A percentile compares a stretch with the other conserved stretches of the same genome.
Evolutionary conservation across 1,284 basidiomycete genomes (phyloP).

Genomic region (Apiotrichum sp.): DNA sequence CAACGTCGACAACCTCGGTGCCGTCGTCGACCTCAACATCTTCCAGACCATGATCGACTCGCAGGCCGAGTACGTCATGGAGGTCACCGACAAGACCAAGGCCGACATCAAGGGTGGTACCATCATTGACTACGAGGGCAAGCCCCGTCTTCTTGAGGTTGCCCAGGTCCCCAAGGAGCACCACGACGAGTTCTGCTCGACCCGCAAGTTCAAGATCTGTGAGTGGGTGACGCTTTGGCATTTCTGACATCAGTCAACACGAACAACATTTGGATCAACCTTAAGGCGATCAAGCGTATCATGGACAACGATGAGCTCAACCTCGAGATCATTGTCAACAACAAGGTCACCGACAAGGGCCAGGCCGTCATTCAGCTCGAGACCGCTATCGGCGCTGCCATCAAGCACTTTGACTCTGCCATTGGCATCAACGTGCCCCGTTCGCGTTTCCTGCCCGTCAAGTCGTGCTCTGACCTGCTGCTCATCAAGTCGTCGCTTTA

Average conservation of each 20-base stretch:
- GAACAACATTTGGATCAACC: constrained; percentile 86
- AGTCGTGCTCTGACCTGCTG: constrained; percentile 80
- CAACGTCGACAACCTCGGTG: constrained; percentile 98
- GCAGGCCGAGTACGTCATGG: constrained; percentile 90
- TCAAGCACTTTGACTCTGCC: constrained; percentile 62
- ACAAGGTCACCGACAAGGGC: constrained; percentile 80
- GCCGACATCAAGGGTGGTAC: constrained; percentile 99
- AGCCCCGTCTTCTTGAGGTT: constrained; percentile 90
- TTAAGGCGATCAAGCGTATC: constrained; percentile 85
- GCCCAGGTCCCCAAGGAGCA: constrained; percentile 98
- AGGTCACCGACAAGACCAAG: constrained; percentile 99
- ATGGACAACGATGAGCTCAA: constrained; percentile 78
- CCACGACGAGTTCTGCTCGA: constrained; percentile 94
- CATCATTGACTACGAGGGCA: constrained; percentile 92
- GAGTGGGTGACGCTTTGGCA: constrained; percentile 12
- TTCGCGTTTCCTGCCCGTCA: constrained; percentile 88
- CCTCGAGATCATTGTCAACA: constrained; percentile 85
- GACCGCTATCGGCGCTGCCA: constrained; percentile 91
- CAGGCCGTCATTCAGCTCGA: constrained; percentile 87
- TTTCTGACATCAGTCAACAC: constrained; percentile 50
- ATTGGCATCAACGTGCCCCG: constrained; percentile 98
- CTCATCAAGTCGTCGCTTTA: constrained; percentile 98
- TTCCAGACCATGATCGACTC: constrained; percentile 81
- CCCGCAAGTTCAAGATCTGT: constrained; percentile 65
- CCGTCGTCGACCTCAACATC: constrained; percentile 67